Percentiles rank a stretch among this genome's conserved stretches.
phyloP scores from a whole-genome alignment of 192 early-diverging fungal genomes.

The Allomyces macrogynus region DNA sequence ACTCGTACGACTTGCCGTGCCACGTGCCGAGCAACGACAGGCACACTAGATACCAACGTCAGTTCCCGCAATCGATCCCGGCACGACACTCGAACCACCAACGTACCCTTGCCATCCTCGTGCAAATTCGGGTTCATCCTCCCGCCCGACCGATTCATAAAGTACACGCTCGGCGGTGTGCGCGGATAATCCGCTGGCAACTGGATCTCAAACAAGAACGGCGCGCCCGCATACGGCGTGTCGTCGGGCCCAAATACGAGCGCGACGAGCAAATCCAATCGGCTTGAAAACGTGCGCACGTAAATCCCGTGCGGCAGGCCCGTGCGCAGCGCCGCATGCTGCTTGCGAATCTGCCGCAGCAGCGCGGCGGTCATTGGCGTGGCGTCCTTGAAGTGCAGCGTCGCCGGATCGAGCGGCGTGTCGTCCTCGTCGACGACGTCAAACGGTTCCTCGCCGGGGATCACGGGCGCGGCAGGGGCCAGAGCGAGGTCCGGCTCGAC shows the following conservation, averaged over 20 bases:
- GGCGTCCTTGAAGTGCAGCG: slow-evolving; percentile 4
- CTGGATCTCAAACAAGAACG: slow-evolving; percentile 37
- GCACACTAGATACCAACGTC: slow-evolving; percentile 29
- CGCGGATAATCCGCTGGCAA: slow-evolving; percentile 26
- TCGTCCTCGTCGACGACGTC: not conserved
- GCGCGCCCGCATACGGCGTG: slow-evolving; percentile 31
- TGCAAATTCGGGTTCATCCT: slow-evolving; percentile 38
- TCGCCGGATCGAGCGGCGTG: not conserved
- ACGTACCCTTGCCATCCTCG: slow-evolving; percentile 14
- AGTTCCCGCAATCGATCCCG: not conserved
- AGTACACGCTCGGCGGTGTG: slow-evolving; percentile 26
- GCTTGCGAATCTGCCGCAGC: slow-evolving; percentile 15
- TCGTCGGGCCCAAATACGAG: slow-evolving; percentile 30
- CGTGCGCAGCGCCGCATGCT: slow-evolving; percentile 21
- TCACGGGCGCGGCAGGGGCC: slow-evolving; percentile 1
- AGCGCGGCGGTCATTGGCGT: slow-evolving; percentile 7
- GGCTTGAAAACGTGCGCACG: slow-evolving; percentile 30
- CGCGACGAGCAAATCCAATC: slow-evolving; percentile 31
- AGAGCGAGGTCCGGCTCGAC: slow-evolving; percentile 5
- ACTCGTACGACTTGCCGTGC: slow-evolving; percentile 24
- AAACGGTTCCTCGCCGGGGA: not conserved
- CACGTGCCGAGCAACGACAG: slow-evolving; percentile 36
- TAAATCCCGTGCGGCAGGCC: slow-evolving; percentile 32
- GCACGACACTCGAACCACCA: not conserved
- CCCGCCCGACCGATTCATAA: slow-evolving; percentile 32